These are phyloP conservation scores for Penicillium argentinense DNA, from an alignment of 495 filamentous ascomycete genomes.

Conservation along the genomic window DNA sequence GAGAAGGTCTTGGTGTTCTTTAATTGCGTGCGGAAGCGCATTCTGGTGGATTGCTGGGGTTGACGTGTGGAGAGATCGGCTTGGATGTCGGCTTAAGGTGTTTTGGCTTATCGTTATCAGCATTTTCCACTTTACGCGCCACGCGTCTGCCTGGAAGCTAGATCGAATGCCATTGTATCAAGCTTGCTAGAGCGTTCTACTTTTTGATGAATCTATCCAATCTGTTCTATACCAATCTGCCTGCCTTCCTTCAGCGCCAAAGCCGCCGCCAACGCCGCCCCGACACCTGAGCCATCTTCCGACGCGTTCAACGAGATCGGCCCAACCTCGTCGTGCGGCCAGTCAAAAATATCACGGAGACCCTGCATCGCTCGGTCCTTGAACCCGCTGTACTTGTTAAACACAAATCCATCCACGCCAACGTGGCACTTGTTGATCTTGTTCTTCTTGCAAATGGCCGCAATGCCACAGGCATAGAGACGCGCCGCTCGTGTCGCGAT, in stretches of 20 bases:
- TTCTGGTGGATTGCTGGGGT: constrained; percentile 33
- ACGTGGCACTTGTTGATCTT: constrained; percentile 73
- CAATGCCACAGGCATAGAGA: constrained; percentile 86
- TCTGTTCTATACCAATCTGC: no score
- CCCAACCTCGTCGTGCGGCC: constrained; percentile 20
- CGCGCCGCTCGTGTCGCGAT: constrained; percentile 87
- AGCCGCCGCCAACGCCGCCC: constrained; percentile 32
- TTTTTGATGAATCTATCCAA: no score
- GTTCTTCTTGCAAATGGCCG: constrained; percentile 91
- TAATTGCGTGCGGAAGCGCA: constrained; percentile 82
- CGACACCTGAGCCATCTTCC: constrained; percentile 33
- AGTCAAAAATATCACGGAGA: constrained; percentile 53
- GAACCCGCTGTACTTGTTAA: constrained; percentile 93
- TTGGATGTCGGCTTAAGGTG: no score
- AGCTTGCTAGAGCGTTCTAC: no score
- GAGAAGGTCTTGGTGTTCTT: constrained; percentile 80
- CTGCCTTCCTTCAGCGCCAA: constrained; percentile 14
- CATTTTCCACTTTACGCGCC: neutral
- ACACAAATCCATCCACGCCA: constrained; percentile 89
- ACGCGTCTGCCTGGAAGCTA: no score
- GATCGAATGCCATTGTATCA: neutral
- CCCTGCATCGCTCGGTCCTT: constrained; percentile 77
- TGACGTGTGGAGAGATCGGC: constrained; percentile 13
- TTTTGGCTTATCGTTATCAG: constrained; percentile 24
- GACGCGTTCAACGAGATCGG: constrained; percentile 27